Conservation (phyloP, 2,329 filamentous ascomycete species). For the Cercospora sp. region DNA sequence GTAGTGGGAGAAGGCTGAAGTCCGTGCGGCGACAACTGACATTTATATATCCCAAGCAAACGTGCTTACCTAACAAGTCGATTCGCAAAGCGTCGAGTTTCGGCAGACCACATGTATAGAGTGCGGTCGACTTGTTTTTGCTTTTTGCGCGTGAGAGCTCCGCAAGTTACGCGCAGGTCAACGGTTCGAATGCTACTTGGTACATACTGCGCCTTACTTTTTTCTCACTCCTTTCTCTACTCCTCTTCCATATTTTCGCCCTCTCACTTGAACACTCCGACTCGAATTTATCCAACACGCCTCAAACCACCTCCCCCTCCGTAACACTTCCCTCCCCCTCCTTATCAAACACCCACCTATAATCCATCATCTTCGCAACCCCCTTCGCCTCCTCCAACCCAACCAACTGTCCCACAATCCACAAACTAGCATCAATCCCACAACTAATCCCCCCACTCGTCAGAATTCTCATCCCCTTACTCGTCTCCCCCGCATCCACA, state of each 20-base stretch:
- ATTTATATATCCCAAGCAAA: background rate
- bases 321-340: background rate
- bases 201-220: background rate
- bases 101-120: background rate
- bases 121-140: background rate
- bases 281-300: background rate
- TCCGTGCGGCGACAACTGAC: background rate
- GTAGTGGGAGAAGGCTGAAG: background rate
- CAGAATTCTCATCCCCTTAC: slow-evolving; percentile 13
- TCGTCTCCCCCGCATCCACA: slow-evolving; percentile 15
- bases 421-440: slow-evolving; percentile 23
- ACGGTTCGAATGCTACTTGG: background rate
- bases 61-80: background rate
- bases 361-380: slow-evolving; percentile 22
- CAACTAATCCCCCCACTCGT: slow-evolving; percentile 22
- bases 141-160: background rate
- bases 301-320: slow-evolving; percentile 6
- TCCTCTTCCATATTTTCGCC: background rate
- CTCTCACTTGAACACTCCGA: background rate
- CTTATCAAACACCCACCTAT: slow-evolving; percentile 20
- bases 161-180: background rate
- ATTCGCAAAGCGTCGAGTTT: background rate
- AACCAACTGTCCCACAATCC: slow-evolving; percentile 13
- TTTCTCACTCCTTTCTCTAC: background rate
- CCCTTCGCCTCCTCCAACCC: slow-evolving; percentile 23